These are phyloP conservation scores for Chionographis japonica DNA, from an alignment of 106 monocot genomes.

Conservation along the genomic window DNA sequence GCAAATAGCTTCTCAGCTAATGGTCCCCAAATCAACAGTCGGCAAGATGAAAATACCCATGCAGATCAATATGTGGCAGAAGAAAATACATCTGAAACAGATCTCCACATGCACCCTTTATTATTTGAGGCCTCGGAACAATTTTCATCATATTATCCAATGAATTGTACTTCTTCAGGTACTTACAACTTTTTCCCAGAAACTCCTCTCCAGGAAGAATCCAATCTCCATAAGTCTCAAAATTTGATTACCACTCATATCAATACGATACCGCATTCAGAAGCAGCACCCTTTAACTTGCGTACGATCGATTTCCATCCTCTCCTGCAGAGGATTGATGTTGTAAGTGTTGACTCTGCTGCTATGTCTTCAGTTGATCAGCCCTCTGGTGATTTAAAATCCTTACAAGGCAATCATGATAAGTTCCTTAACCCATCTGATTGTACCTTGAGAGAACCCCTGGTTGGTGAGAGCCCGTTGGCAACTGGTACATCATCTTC, in stretches of 20 bases:
- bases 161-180: constrained; percentile 28
- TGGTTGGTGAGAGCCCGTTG: constrained; percentile 4
- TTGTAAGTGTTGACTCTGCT: constrained; percentile 6
- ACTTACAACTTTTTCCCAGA: constrained; percentile 22
- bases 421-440: constrained; percentile 12
- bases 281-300: constrained; percentile 20
- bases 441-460: constrained; percentile 14
- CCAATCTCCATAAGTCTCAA: constrained; percentile 3
- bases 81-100: constrained; percentile 48
- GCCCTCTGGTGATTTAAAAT: constrained; percentile 8
- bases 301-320: constrained; percentile 79
- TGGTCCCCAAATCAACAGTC: not conserved
- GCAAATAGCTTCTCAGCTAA: constrained; percentile 16
- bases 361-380: constrained; percentile 3
- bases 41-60: constrained; percentile 13
- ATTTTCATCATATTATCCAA: constrained; percentile 28
- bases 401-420: constrained; percentile 3
- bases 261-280: not conserved
- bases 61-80: constrained; percentile 17
- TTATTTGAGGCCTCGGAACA: constrained; percentile 55
- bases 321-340: constrained; percentile 52
- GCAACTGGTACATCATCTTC: constrained; percentile 14
- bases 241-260: not conserved
- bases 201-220: constrained; percentile 14
- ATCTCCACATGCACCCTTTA: constrained; percentile 80